These are phyloP conservation scores for Pichia sp. DNA, from an alignment of 1,139 yeast genomes.

Conservation along the genomic window DNA sequence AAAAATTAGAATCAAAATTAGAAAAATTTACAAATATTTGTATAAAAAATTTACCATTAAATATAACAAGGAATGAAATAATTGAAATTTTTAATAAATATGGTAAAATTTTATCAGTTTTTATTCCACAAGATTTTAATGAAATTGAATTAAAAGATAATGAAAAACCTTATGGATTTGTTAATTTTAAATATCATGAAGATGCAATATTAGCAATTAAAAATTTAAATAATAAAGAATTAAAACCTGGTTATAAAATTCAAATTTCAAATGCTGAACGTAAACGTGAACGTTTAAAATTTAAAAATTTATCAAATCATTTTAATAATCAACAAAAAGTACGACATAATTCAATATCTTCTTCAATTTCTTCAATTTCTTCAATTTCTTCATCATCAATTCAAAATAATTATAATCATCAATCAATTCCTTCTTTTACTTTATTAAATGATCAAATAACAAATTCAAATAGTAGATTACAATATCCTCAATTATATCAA, in stretches of 20 bases:
- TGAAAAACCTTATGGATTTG: constrained; percentile 30
- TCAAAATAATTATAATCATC: no score
- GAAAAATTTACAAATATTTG: constrained; percentile 37
- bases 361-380: neutral
- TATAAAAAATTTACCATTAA: constrained; percentile 38
- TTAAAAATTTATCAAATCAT: constrained; percentile 20
- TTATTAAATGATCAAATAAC: neutral
- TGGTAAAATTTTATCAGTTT: constrained; percentile 39
- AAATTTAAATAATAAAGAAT: constrained; percentile 29
- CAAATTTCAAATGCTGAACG: constrained; percentile 36
- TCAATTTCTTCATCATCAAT: no score
- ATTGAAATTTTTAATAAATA: constrained; percentile 34
- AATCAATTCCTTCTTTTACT: neutral
- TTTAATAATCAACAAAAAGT: constrained; percentile 7
- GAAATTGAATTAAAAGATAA: constrained; percentile 9
- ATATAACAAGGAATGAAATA: constrained; percentile 30
- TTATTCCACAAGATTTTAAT: constrained; percentile 34
- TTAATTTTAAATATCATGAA: constrained; percentile 33
- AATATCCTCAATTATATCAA: constrained; percentile 6
- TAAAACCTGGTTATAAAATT: constrained; percentile 25
- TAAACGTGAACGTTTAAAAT: constrained; percentile 30
- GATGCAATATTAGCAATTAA: constrained; percentile 32
- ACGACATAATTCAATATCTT: no score
- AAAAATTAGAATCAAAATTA: constrained; percentile 32
- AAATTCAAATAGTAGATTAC: constrained; percentile 2